A percentile compares a stretch with the other conserved stretches of the same genome.
phyloP scores from a whole-genome alignment of 2,329 filamentous ascomycete species.

The Xylariaceae sp. region DNA sequence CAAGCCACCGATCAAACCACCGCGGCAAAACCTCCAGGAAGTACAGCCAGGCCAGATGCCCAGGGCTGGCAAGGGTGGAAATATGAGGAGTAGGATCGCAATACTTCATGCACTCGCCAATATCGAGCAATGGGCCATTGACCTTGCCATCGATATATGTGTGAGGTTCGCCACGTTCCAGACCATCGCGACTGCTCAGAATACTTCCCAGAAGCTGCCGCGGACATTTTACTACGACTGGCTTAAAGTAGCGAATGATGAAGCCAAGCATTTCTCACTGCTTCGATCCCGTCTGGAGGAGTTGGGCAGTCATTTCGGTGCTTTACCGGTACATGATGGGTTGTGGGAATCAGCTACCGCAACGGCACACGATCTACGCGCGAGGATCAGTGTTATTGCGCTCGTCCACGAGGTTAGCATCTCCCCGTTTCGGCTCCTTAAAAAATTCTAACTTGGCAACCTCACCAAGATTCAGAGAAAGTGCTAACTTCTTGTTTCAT shows the following conservation, averaged over 20 bases:
- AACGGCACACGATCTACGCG: conserved; percentile 40
- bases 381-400: conserved; percentile 42
- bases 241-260: conserved; percentile 44
- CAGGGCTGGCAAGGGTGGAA: conserved; percentile 38
- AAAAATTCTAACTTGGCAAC: background rate
- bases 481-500: background rate
- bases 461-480: background rate
- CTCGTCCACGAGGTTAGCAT: conserved; percentile 38
- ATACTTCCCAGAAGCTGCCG: conserved; percentile 33
- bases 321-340: conserved; percentile 41
- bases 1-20: conserved; percentile 36
- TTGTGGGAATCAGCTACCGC: conserved; percentile 40
- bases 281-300: conserved; percentile 41
- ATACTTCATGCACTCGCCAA: conserved; percentile 45
- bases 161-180: conserved; percentile 41
- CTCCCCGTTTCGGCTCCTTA: too few relatives aligned
- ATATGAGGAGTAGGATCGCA: conserved; percentile 39
- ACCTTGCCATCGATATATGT: conserved; percentile 43
- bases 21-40: conserved; percentile 36
- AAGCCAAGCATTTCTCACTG: conserved; percentile 44
- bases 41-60: conserved; percentile 39
- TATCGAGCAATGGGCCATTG: conserved; percentile 45
- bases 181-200: conserved; percentile 25
- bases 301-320: conserved; percentile 40
- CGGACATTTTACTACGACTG: conserved; percentile 44